Evolutionary conservation across 257 asterid genomes (phyloP).

Genomic region (Craterostigma plantagineum): DNA sequence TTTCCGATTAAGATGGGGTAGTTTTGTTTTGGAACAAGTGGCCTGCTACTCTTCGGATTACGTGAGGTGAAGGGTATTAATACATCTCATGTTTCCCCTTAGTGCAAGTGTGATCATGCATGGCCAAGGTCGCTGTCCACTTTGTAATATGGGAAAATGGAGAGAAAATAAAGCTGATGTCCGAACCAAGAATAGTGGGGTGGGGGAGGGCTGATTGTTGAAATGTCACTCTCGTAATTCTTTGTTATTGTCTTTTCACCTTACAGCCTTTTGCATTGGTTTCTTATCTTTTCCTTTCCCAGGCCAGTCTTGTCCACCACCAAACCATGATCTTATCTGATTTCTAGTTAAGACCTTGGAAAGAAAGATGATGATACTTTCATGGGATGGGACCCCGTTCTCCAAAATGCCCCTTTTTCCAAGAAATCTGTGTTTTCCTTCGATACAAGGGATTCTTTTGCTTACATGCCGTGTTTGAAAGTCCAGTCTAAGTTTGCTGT

Average conservation of each 20-base stretch:
- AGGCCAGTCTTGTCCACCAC: no score
- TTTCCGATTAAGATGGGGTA: conserved; percentile 6
- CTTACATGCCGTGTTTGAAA: no score
- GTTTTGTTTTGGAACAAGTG: no score
- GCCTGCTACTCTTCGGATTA: not conserved
- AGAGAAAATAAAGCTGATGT: not conserved
- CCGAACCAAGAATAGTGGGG: not conserved
- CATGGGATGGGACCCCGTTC: no score
- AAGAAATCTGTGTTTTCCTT: no score
- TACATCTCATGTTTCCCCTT: not conserved
- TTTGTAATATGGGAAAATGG: not conserved
- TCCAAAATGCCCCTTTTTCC: no score
- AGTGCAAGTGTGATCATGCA: not conserved
- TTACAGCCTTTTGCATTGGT: not conserved
- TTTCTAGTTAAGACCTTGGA: no score
- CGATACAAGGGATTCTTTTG: no score
- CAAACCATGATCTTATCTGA: no score
- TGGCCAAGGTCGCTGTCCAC: not conserved
- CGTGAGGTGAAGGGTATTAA: not conserved
- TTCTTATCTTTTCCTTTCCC: not conserved
- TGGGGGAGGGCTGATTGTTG: not conserved
- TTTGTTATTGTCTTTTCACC: not conserved
- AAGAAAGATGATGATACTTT: no score
- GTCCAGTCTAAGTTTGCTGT: no score
- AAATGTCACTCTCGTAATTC: not conserved